Percentiles rank a stretch among this genome's conserved stretches.
Conservation (phyloP, 768 basidiomycete species). For the Tulasnella calospora region DNA sequence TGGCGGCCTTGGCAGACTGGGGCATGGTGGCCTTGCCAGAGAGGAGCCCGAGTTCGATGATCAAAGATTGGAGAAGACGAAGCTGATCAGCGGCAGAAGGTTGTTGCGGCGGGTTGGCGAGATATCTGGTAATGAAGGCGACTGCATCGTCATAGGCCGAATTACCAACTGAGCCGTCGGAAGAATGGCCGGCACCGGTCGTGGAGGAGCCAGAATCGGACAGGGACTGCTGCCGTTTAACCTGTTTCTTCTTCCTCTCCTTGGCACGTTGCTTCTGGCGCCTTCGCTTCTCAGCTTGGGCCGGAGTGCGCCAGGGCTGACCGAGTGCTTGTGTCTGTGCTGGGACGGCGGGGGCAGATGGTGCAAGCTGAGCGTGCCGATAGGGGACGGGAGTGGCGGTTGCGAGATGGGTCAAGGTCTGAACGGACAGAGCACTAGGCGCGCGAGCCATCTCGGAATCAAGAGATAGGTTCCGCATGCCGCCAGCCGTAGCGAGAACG, state of each 20-base stretch:
- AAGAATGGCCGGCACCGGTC: neutral
- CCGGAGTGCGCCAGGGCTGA: neutral
- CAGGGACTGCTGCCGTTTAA: neutral
- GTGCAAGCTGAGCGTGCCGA: neutral
- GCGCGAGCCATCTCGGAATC: neutral
- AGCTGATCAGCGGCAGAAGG: neutral
- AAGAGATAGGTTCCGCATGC: neutral
- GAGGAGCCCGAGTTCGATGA: slow-evolving; percentile 12
- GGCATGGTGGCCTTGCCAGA: neutral
- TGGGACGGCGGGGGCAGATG: neutral
- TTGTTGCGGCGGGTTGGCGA: neutral
- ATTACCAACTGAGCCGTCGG: neutral
- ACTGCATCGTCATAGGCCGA: slow-evolving; percentile 1
- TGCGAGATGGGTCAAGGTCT: neutral
- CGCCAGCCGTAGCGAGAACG: neutral
- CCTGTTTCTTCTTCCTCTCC: neutral
- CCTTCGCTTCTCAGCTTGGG: neutral
- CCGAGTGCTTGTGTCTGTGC: neutral
- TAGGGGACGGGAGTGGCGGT: neutral
- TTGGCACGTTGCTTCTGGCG: neutral
- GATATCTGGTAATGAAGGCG: neutral
- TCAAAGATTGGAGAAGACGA: slow-evolving; percentile 4
- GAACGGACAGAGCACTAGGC: neutral
- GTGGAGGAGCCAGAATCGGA: neutral
- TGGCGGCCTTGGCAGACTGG: neutral